These are phyloP conservation scores for Hirschfeldia incana DNA, from an alignment of 345 rosid genomes.

Conservation along the genomic window DNA sequence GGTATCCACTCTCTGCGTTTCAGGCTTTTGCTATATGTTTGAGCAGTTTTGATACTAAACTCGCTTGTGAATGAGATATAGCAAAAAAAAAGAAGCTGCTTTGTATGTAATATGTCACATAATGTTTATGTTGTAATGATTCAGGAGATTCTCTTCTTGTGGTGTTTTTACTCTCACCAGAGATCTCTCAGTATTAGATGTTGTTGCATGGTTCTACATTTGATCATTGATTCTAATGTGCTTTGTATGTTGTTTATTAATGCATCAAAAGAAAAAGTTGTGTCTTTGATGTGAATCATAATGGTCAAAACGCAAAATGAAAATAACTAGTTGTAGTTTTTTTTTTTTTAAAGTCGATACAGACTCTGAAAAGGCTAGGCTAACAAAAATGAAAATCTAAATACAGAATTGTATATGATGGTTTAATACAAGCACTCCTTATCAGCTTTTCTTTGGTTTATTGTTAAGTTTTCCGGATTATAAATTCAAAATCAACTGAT, in stretches of 20 bases:
- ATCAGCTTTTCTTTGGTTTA: too few species aligned
- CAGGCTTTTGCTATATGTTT: constrained; percentile 94
- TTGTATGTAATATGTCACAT: constrained; percentile 34
- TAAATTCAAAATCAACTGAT: too few species aligned
- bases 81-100: not conserved
- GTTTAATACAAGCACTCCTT: too few species aligned
- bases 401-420: too few species aligned
- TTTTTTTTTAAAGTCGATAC: too few species aligned
- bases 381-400: too few species aligned
- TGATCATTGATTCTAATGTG: not conserved
- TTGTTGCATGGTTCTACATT: constrained; percentile 12
- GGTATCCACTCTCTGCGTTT: constrained; percentile 89
- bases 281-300: not conserved
- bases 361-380: too few species aligned
- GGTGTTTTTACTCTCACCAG: constrained; percentile 28
- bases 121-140: constrained; percentile 5
- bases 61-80: constrained; percentile 78
- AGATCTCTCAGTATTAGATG: constrained; percentile 28
- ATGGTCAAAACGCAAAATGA: not conserved
- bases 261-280: not conserved
- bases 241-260: constrained; percentile 14
- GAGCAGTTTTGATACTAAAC: constrained; percentile 96
- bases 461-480: too few species aligned
- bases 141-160: constrained; percentile 33
- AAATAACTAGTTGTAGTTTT: too few species aligned